These are phyloP conservation scores for Boehmeria nivea DNA, from an alignment of 306 rosid genomes.

Conservation along the genomic window DNA sequence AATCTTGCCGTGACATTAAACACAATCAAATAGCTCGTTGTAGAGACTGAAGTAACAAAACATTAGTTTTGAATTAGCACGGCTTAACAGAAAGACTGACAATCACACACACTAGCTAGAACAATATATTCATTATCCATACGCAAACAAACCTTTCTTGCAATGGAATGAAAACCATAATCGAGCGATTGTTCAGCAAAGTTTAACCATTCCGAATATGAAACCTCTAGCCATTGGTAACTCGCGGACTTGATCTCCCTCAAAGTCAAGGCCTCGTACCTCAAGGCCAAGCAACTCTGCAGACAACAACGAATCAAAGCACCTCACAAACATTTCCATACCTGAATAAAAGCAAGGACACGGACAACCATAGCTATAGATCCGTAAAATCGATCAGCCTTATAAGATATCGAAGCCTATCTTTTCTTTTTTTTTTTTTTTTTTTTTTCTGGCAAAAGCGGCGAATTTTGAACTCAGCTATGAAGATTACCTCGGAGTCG, in stretches of 20 bases:
- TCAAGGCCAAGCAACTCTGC: constrained; percentile 83
- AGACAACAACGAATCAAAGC: not conserved
- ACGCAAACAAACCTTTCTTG: constrained; percentile 40
- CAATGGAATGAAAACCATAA: constrained; percentile 53
- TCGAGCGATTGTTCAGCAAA: constrained; percentile 54
- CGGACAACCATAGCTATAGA: not conserved
- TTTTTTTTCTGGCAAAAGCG: not conserved
- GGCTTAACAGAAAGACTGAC: not conserved
- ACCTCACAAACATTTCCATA: not conserved
- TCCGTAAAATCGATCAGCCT: not conserved
- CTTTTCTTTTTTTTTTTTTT: too few species aligned
- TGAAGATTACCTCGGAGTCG: constrained; percentile 49
- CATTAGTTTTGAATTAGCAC: not conserved
- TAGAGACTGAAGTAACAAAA: not conserved
- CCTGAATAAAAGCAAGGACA: not conserved
- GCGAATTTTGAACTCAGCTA: too few species aligned
- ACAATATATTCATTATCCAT: too few species aligned
- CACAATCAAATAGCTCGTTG: not conserved
- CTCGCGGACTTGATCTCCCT: constrained; percentile 48
- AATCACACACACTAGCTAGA: not conserved
- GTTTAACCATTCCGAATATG: constrained; percentile 54
- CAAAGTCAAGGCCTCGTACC: constrained; percentile 77
- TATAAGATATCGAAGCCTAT: not conserved
- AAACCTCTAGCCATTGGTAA: constrained; percentile 51
- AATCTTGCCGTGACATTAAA: not conserved